Base-by-base conservation (phyloP, 2,329 filamentous ascomycete species). In the Xylariaceae sp. region DNA sequence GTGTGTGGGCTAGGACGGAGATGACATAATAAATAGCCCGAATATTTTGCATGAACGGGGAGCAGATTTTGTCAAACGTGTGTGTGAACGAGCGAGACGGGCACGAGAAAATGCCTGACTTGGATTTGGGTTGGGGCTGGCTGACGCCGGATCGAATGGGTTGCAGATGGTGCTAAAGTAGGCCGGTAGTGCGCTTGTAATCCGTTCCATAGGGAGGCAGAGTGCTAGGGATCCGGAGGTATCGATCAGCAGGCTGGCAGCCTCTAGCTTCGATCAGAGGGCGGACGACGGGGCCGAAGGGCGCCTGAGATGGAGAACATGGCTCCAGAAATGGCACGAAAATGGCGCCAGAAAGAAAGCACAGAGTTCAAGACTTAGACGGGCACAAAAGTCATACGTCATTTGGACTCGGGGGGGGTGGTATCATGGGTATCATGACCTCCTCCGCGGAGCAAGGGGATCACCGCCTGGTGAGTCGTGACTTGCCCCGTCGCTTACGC, bases 1-100 rank as follows among this genome's bases (percentile, higher is more conserved):
- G 68, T 70, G 68, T 68, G 63, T 51, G 23, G 18, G n/a, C 3
- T 23, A 49, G 23, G 23, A 15, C 49, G 11, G 4, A 51, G 49
- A 51, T 51, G 49, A 51, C 49, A 35, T 30, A 30, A 51, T 51
- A 51, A 45, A 45, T 13, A 45, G 13, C 5, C 42, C 5, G 13
- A n/a, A 45, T n/a, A 45, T n/a, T n/a, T 10, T 10, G 37, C 13
- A 9, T 42, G 37, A 42, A 13, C 13, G 37, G 37, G 11, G 42
- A 45, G 10, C 13, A n/a, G n/a, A 15, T 45, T n/a, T 30, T 30
- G 23, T 30, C 23, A 30, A 30, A 30, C 23, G 42, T 45, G 5
- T 45, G 11, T 45, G 13, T 13, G 42, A 3, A n/a, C 42, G n/a
- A 45, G 23, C 23, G 23, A 30, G 23, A 30, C 23, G 23, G 23